Evolutionary conservation across 2,329 filamentous ascomycete species (phyloP).

Genomic region (Parascedosporium putredinis): DNA sequence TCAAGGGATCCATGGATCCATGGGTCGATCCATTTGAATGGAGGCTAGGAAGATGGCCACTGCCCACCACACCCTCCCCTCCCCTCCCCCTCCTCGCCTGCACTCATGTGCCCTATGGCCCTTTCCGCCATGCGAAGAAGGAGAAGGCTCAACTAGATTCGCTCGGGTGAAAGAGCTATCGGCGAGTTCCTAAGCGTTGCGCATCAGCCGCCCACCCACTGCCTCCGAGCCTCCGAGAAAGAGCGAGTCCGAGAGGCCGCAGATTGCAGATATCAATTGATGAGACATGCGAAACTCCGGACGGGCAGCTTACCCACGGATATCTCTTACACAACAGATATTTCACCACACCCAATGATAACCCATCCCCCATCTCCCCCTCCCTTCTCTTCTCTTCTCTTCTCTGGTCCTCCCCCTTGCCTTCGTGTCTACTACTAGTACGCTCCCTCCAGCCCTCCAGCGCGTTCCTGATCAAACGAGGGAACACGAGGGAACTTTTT

Average conservation of each 20-base stretch:
- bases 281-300: not conserved
- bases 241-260: not conserved
- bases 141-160: not conserved
- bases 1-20: too few species aligned
- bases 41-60: too few species aligned
- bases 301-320: not conserved
- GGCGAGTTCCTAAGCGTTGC: not conserved
- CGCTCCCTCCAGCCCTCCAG: too few species aligned
- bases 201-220: not conserved
- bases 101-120: not conserved
- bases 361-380: too few species aligned
- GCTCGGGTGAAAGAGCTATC: not conserved
- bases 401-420: not conserved
- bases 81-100: not conserved
- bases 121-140: not conserved
- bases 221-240: conserved; percentile 2
- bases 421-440: not conserved
- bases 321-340: conserved; percentile 1
- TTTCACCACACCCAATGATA: not conserved
- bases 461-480: not conserved
- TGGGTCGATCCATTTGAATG: too few species aligned
- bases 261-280: not conserved
- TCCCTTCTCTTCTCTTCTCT: too few species aligned
- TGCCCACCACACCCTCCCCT: not conserved
- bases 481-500: not conserved